Percentiles rank a stretch among this genome's conserved stretches.
phyloP scores from a whole-genome alignment of 2,329 filamentous ascomycete genomes.

The Paecilomyces sp. region DNA sequence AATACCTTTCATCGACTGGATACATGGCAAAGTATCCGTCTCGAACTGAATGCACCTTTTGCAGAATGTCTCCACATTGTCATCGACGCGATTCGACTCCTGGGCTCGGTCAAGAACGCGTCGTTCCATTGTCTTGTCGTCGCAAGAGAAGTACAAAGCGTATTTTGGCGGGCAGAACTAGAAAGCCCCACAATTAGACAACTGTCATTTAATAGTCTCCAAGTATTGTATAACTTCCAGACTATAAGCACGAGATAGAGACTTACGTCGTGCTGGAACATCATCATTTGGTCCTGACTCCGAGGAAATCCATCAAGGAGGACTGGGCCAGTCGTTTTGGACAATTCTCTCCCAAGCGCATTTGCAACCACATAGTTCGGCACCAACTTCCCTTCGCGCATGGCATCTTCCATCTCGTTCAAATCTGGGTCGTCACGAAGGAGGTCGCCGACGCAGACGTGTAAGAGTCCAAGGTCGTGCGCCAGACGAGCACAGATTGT shows the following conservation, averaged over 20 bases:
- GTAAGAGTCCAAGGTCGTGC: not conserved
- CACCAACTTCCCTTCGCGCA: not conserved
- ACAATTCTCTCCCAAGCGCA: not conserved
- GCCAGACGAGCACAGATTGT: not conserved
- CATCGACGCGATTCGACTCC: not conserved
- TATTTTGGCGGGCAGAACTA: not conserved
- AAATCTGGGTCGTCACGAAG: not conserved
- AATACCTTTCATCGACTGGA: not conserved
- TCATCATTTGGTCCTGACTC: not conserved
- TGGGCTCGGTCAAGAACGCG: not conserved
- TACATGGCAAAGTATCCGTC: not conserved
- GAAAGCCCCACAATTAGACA: not conserved
- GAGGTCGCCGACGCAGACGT: not conserved
- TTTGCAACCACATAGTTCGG: not conserved
- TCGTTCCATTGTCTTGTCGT: not conserved
- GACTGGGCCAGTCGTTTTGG: not conserved
- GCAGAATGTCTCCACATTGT: not conserved
- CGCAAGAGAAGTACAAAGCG: not conserved
- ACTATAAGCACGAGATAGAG: not conserved
- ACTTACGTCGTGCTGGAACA: not conserved
- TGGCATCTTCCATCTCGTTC: not conserved
- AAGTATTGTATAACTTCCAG: not conserved
- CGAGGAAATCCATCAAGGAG: constrained; percentile 1
- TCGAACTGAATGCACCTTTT: not conserved
- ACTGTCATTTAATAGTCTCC: not conserved